Conservation (phyloP, 441 rosid species). For the Populus hybrid region DNA sequence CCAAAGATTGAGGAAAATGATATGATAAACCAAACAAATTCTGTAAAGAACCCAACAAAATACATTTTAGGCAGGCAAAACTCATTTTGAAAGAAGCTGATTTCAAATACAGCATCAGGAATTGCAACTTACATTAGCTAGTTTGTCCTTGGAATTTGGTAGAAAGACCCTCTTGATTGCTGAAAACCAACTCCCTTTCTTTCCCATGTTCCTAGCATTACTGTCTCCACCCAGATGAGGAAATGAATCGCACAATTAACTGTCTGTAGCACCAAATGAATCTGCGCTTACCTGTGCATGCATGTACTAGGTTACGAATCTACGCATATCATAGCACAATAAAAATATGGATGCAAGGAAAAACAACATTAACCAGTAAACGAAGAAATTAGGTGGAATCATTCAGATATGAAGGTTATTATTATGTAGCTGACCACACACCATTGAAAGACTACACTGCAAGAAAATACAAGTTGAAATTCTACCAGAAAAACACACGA, state of each 20-base stretch:
- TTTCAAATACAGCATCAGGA: not conserved
- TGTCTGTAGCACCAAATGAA: slow-evolving; percentile 15
- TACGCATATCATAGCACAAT: not conserved
- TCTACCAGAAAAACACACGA: slow-evolving; percentile 4
- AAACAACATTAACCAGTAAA: not conserved
- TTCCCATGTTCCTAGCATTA: slow-evolving; percentile 81
- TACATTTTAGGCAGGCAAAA: not conserved
- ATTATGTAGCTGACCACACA: not conserved
- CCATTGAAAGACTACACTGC: not conserved
- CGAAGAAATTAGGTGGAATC: not conserved
- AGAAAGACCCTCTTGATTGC: slow-evolving; percentile 80
- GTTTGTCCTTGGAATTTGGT: slow-evolving; percentile 71
- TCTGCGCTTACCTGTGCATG: slow-evolving; percentile 1
- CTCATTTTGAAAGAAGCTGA: not conserved
- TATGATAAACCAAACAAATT: not conserved
- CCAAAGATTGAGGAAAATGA: not conserved
- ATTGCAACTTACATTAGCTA: slow-evolving; percentile 48
- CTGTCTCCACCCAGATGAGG: slow-evolving; percentile 36
- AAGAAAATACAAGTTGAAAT: not conserved
- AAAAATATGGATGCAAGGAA: not conserved
- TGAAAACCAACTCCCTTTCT: slow-evolving; percentile 92
- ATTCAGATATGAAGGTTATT: slow-evolving; percentile 10
- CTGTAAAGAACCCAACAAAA: not conserved
- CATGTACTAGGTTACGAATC: slow-evolving; percentile 6
- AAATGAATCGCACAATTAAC: slow-evolving; percentile 11